A percentile compares a stretch with the other conserved stretches of the same genome.
phyloP scores from a whole-genome alignment of 2,329 filamentous ascomycete species.

The Xylariaceae sp. region DNA sequence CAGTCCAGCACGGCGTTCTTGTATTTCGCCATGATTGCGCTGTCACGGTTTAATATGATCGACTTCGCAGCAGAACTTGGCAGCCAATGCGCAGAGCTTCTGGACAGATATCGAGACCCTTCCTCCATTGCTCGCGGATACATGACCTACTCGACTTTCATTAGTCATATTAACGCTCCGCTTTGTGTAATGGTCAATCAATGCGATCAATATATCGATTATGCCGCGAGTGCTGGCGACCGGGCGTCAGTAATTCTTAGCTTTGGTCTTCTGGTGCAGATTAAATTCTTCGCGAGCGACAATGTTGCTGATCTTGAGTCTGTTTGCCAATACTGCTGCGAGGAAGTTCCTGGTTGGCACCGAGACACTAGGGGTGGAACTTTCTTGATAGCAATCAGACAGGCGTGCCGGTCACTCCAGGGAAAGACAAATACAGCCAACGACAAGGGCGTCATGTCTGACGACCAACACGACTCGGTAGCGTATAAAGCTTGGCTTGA shows the following conservation, averaged over 20 bases:
- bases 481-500: constrained; percentile 65
- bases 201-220: constrained; percentile 70
- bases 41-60: constrained; percentile 73
- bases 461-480: constrained; percentile 67
- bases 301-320: constrained; percentile 72
- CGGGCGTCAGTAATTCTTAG: constrained; percentile 74
- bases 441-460: constrained; percentile 65
- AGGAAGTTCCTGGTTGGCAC: constrained; percentile 76
- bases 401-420: constrained; percentile 72
- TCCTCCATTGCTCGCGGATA: constrained; percentile 72
- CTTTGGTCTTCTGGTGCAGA: constrained; percentile 69
- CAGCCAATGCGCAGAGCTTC: constrained; percentile 65
- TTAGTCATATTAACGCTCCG: constrained; percentile 73
- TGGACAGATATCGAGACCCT: constrained; percentile 66
- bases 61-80: constrained; percentile 71
- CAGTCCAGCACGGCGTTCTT: constrained; percentile 74
- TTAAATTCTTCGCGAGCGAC: constrained; percentile 73
- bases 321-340: constrained; percentile 73
- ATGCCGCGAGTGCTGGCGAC: constrained; percentile 70
- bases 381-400: constrained; percentile 68
- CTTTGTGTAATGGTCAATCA: constrained; percentile 62
- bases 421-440: constrained; percentile 68
- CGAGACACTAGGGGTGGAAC: constrained; percentile 74
- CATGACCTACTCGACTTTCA: constrained; percentile 71
- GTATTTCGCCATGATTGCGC: constrained; percentile 69